Conservation (phyloP, 2,329 filamentous ascomycete species). For the Nannizzia gypsea region DNA sequence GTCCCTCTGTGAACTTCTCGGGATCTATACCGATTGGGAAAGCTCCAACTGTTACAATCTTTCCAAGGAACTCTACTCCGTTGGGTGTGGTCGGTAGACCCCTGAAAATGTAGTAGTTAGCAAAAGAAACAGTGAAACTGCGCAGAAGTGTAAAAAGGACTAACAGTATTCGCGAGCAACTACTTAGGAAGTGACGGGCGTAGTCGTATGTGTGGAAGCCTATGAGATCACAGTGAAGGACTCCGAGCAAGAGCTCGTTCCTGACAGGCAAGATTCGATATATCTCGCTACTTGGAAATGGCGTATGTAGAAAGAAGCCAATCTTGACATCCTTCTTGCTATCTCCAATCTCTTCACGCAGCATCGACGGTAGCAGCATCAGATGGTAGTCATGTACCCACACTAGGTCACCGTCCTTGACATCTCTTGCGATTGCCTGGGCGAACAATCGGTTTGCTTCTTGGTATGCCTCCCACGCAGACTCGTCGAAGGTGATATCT, state of each 20-base stretch:
- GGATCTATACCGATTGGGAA: slow-evolving; percentile 98
- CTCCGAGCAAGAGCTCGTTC: slow-evolving; percentile 72
- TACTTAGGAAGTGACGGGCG: slow-evolving; percentile 92
- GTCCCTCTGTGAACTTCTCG: slow-evolving; percentile 83
- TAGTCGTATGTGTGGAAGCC: slow-evolving; percentile 99
- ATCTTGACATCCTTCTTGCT: slow-evolving; percentile 88
- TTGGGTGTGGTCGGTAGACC: slow-evolving; percentile 65
- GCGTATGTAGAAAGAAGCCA: slow-evolving; percentile 95
- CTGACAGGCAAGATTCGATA: slow-evolving; percentile 90
- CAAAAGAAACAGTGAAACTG: neutral
- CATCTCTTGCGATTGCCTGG: slow-evolving; percentile 71
- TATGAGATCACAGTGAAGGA: slow-evolving; percentile 87
- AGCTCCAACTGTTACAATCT: slow-evolving; percentile 80
- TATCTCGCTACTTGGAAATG: slow-evolving; percentile 93
- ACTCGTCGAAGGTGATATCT: slow-evolving; percentile 96
- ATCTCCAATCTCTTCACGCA: slow-evolving; percentile 74
- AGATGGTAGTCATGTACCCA: slow-evolving; percentile 99
- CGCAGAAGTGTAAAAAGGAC: slow-evolving; percentile 19
- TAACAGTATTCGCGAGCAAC: slow-evolving; percentile 84
- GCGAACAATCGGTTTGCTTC: slow-evolving; percentile 91
- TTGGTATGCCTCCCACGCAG: slow-evolving; percentile 82
- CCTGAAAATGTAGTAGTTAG: slow-evolving; percentile 19
- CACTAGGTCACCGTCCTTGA: slow-evolving; percentile 84
- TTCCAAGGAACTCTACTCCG: slow-evolving; percentile 80
- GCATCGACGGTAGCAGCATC: slow-evolving; percentile 91